These are phyloP conservation scores for Pseudoneurospora amorphoporcata DNA, from an alignment of 495 filamentous ascomycete species.

Conservation along the genomic window DNA sequence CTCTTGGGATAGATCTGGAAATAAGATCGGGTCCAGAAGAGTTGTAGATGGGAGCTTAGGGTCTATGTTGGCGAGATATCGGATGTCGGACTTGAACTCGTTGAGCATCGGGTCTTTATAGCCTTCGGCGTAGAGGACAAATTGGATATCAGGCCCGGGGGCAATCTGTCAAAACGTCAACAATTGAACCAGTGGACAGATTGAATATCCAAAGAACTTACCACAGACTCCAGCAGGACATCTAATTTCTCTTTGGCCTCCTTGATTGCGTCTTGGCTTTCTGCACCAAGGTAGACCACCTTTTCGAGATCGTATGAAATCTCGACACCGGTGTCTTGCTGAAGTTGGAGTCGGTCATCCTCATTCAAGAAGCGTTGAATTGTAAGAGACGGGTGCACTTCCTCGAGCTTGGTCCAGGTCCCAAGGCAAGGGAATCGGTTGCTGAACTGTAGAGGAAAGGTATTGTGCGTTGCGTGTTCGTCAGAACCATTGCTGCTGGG, in stretches of 20 bases:
- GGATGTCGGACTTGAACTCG: slow-evolving; percentile 10
- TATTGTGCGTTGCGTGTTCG: neutral
- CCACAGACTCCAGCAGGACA: slow-evolving; percentile 22
- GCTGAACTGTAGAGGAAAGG: neutral
- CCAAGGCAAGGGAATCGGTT: neutral
- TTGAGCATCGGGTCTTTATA: slow-evolving; percentile 2
- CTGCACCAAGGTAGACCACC: slow-evolving; percentile 26
- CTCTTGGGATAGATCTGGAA: neutral
- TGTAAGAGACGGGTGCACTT: neutral
- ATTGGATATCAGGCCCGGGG: neutral
- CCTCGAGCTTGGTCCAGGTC: slow-evolving; percentile 13
- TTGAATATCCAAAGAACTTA: slow-evolving; percentile 13
- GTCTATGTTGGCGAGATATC: slow-evolving; percentile 23
- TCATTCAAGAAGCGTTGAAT: slow-evolving; percentile 10
- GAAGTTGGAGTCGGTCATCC: slow-evolving; percentile 11
- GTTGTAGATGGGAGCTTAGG: slow-evolving; percentile 7
- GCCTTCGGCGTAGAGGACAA: slow-evolving; percentile 28
- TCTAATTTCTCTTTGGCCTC: slow-evolving; percentile 25
- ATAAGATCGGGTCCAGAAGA: slow-evolving; percentile 2
- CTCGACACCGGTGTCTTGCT: slow-evolving; percentile 14
- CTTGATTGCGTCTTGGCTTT: slow-evolving; percentile 8
- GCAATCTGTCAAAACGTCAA: neutral
- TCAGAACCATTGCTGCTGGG: neutral
- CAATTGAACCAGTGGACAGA: neutral
- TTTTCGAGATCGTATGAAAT: slow-evolving; percentile 13